These are phyloP conservation scores for Bothriochloa decipiens DNA, from an alignment of 176 grass and related monocot species.

Conservation along the genomic window DNA sequence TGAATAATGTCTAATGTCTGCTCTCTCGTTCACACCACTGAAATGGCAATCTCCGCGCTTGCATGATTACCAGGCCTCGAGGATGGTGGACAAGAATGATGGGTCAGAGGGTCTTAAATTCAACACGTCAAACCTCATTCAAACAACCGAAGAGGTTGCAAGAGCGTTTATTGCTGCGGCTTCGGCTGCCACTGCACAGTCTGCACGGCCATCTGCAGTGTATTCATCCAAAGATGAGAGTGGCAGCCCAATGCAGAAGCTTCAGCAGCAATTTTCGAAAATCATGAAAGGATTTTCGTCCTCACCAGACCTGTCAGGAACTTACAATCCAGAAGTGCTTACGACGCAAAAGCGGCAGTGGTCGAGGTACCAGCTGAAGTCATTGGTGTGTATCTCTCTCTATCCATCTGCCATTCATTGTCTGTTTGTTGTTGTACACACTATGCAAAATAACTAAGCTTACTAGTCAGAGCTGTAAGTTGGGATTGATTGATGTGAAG, in stretches of 20 bases:
- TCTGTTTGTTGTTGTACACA: constrained; percentile 23
- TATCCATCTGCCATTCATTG: constrained; percentile 7
- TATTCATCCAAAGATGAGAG: constrained; percentile 71
- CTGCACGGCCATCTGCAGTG: constrained; percentile 64
- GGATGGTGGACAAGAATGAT: constrained; percentile 56
- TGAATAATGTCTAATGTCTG: neutral
- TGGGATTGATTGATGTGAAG: constrained; percentile 13
- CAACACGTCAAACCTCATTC: constrained; percentile 50
- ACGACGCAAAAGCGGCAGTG: constrained; percentile 93
- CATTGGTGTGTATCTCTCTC: constrained; percentile 60
- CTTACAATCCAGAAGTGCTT: constrained; percentile 94
- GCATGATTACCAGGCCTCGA: constrained; percentile 31
- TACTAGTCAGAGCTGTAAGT: constrained; percentile 17
- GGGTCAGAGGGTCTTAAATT: constrained; percentile 59
- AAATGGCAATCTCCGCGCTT: constrained; percentile 20
- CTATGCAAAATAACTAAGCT: constrained; percentile 28
- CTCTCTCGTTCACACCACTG: neutral
- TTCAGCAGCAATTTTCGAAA: constrained; percentile 78
- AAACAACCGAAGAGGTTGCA: constrained; percentile 77
- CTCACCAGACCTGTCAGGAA: constrained; percentile 65
- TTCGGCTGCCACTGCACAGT: constrained; percentile 68
- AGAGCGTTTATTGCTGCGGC: constrained; percentile 63
- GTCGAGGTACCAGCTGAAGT: constrained; percentile 89
- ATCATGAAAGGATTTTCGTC: constrained; percentile 79
- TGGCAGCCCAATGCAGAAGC: constrained; percentile 73